A percentile compares a stretch with the other conserved stretches of the same genome.
Evolutionary conservation across 495 filamentous ascomycete species (phyloP).

Genomic region (Margaritispora aquatica): DNA sequence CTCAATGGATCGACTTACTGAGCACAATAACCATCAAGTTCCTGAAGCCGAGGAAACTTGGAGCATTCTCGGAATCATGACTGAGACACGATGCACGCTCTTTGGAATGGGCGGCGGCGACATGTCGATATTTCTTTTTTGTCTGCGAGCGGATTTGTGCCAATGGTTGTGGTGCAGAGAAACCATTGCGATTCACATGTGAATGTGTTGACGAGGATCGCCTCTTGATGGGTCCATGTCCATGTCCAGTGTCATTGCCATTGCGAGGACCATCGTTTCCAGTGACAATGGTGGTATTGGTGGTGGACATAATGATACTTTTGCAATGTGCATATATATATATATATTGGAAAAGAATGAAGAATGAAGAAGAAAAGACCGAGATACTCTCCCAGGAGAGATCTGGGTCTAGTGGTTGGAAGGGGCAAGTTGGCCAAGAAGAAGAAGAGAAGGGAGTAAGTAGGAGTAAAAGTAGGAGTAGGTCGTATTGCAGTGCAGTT

Average conservation of each 20-base stretch:
- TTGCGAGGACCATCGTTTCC: slow-evolving; percentile 1
- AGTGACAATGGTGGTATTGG: slow-evolving; percentile 17
- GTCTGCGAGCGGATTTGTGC: slow-evolving; percentile 10
- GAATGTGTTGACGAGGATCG: slow-evolving; percentile 12
- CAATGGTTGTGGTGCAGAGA: slow-evolving; percentile 17
- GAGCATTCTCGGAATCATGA: slow-evolving; percentile 63
- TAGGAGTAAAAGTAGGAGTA: too few species aligned
- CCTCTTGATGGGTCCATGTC: slow-evolving; percentile 16
- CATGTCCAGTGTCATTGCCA: too few species aligned
- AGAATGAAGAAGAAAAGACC: neutral
- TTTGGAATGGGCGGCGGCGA: slow-evolving; percentile 73
- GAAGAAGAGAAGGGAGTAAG: neutral
- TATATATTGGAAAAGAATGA: neutral
- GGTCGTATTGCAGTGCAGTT: too few species aligned
- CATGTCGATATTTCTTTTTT: slow-evolving; percentile 70
- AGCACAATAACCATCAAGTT: slow-evolving; percentile 95
- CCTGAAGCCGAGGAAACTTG: slow-evolving; percentile 87
- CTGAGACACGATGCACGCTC: slow-evolving; percentile 74
- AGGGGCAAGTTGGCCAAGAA: neutral
- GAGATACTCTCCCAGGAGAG: neutral
- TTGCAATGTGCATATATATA: neutral
- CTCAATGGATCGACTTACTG: slow-evolving; percentile 42
- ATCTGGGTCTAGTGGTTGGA: neutral
- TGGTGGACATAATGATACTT: neutral
- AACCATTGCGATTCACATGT: slow-evolving; percentile 20